Base-by-base conservation (phyloP, 345 rosid genomes). In the Euphorbia tirucalli region DNA sequence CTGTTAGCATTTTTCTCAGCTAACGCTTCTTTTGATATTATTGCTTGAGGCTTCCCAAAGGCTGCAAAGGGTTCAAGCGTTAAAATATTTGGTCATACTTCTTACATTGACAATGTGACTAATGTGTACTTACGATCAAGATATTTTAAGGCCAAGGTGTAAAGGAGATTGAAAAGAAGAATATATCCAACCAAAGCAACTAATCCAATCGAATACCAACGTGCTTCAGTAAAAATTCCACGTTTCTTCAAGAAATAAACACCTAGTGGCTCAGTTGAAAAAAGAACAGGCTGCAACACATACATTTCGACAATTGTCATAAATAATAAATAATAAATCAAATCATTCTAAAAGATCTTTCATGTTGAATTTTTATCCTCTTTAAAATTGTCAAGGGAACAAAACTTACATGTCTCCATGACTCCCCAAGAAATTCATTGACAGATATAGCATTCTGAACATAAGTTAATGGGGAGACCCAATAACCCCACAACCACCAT, bases 191-290 rank as follows among this genome's bases (percentile, higher is more conserved):
- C 80, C 71, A 75, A 66, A 70, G 92, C 95, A 46, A 87, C 95
- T 21, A 83, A 77, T 69, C 92, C 97, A 24, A 92, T 85, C 97
- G 96, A 94, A 74, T 92, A 94, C 95, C 97, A 92, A 71, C 69
- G 75, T 59, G 97, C 89, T 63, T 87, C 83, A 1, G 93, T 78
- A 70, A 89, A 87, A 71, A 92, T 54, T 27, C 92, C 96, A 0
- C 93, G 89, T 44, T 90, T 78, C 80, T 85, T 87, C 77, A 94
- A 61, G 79, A 90, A 48, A 43, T 16, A 9, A 69, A 89, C 90
- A 70, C 98, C 98, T 73, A 94, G 69, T 69, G 98, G 66, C 56
- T 89, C 89, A 7, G 80, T 83, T 32, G 92, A 86, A 66, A 82
- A 74, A 4, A 79, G 72, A 64, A 83, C 83, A 82, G 77, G 71